A percentile compares a stretch with the other conserved stretches of the same genome.
These are phyloP conservation scores for Pelargonium nanum DNA, from an alignment of 345 rosid species.

Conservation along the genomic window DNA sequence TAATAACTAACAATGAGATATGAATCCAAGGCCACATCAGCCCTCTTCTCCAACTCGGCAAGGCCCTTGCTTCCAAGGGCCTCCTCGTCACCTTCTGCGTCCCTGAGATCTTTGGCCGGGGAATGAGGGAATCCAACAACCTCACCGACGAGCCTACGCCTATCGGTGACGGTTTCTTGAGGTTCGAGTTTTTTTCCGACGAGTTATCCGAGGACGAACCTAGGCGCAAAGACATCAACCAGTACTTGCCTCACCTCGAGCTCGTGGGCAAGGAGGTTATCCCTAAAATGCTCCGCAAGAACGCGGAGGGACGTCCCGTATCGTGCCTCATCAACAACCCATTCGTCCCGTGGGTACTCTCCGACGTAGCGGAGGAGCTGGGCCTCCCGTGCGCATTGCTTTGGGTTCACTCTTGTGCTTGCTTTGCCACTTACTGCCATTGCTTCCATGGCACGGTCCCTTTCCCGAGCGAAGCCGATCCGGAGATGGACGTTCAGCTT, in stretches of 20 bases:
- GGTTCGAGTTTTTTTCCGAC: conserved; percentile 66
- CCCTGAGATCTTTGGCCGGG: conserved; percentile 34
- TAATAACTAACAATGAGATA: too few relatives aligned
- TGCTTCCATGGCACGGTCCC: conserved; percentile 34
- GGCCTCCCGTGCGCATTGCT: conserved; percentile 77
- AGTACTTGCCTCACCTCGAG: conserved; percentile 43
- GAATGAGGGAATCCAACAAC: conserved; percentile 41
- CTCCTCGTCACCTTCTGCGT: conserved; percentile 61
- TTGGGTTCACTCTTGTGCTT: conserved; percentile 88
- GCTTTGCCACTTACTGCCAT: conserved; percentile 60
- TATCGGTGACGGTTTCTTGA: conserved; percentile 51
- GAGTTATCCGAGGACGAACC: conserved; percentile 46
- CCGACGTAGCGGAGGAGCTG: conserved; percentile 58
- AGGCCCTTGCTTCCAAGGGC: conserved; percentile 70
- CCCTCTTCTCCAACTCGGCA: conserved; percentile 72
- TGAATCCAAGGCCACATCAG: conserved; percentile 82
- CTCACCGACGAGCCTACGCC: conserved; percentile 34
- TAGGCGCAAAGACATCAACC: conserved; percentile 24
- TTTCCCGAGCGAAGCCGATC: conserved; percentile 47
- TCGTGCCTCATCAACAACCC: conserved; percentile 79
- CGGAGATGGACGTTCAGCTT: conserved; percentile 49
- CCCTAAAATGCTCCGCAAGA: conserved; percentile 31
- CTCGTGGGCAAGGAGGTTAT: conserved; percentile 32
- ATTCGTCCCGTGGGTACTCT: conserved; percentile 76
- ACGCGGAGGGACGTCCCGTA: conserved; percentile 52